Conservation (phyloP, 352 stramenopile genomes). For the Phytophthora capsici region DNA sequence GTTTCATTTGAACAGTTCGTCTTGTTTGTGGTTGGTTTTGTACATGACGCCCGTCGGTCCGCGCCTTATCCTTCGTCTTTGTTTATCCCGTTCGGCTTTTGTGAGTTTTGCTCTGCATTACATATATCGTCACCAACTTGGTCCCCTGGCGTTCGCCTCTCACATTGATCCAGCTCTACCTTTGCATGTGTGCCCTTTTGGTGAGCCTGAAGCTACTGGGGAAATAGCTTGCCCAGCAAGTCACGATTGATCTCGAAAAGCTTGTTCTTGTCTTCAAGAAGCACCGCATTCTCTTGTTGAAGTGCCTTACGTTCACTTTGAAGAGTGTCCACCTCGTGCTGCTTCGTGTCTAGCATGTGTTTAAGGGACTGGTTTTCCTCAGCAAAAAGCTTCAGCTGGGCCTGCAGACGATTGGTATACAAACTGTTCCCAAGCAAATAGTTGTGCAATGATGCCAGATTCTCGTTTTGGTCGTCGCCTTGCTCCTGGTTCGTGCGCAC, state of each 20-base stretch:
- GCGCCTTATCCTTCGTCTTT: slow-evolving; percentile 20
- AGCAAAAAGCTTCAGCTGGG: slow-evolving; percentile 66
- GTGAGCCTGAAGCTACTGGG: slow-evolving; percentile 57
- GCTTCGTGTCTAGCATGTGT: slow-evolving; percentile 53
- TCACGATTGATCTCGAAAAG: slow-evolving; percentile 82
- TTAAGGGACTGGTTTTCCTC: slow-evolving; percentile 73
- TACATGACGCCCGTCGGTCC: slow-evolving; percentile 35
- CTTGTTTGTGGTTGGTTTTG: slow-evolving; percentile 37
- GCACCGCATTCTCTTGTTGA: slow-evolving; percentile 71
- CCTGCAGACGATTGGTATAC: slow-evolving; percentile 79
- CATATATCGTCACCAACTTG: slow-evolving; percentile 26
- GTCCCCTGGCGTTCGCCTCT: slow-evolving; percentile 4
- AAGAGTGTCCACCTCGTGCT: slow-evolving; percentile 60
- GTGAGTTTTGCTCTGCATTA: slow-evolving; percentile 6
- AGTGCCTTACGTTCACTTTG: slow-evolving; percentile 64
- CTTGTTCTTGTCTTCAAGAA: slow-evolving; percentile 82
- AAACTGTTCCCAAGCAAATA: slow-evolving; percentile 71
- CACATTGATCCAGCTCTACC: slow-evolving; percentile 24
- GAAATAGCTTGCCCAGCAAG: slow-evolving; percentile 69
- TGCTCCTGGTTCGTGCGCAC: slow-evolving; percentile 43
- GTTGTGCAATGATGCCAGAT: slow-evolving; percentile 69
- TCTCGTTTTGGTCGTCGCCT: slow-evolving; percentile 52
- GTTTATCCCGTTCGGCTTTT: slow-evolving; percentile 18
- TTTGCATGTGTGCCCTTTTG: too few relatives aligned
- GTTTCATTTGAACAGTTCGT: slow-evolving; percentile 37